Evolutionary conservation across 2,329 filamentous ascomycete species (phyloP).

Genomic region (Cladosporium sp.): DNA sequence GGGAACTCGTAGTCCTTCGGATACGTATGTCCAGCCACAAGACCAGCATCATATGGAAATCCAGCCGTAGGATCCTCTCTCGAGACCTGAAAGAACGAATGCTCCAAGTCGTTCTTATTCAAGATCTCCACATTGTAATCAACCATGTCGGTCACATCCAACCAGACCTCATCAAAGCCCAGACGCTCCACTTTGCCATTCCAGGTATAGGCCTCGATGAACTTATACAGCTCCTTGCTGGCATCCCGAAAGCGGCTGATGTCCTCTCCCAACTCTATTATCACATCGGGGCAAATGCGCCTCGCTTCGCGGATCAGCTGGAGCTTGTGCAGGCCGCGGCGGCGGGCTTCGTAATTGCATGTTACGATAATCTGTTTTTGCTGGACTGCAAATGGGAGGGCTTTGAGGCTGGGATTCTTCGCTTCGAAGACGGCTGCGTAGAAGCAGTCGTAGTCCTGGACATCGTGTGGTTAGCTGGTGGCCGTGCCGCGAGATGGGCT

Average conservation of each 20-base stretch:
- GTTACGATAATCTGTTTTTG: slow-evolving; percentile 89
- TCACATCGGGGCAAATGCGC: slow-evolving; percentile 73
- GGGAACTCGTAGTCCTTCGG: slow-evolving; percentile 32
- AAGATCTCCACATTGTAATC: slow-evolving; percentile 73
- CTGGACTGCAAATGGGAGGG: slow-evolving; percentile 74
- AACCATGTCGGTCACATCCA: slow-evolving; percentile 83
- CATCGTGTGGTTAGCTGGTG: neutral
- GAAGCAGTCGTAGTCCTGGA: slow-evolving; percentile 81
- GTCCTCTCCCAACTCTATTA: slow-evolving; percentile 84
- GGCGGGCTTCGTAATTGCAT: slow-evolving; percentile 88
- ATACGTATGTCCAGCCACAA: slow-evolving; percentile 61
- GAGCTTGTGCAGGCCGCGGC: slow-evolving; percentile 68
- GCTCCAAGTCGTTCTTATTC: slow-evolving; percentile 58
- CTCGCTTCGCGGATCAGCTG: slow-evolving; percentile 81
- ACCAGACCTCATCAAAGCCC: slow-evolving; percentile 85
- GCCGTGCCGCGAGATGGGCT: neutral
- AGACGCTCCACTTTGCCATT: slow-evolving; percentile 72
- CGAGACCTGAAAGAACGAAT: slow-evolving; percentile 78
- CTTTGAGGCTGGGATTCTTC: slow-evolving; percentile 68
- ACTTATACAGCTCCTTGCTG: slow-evolving; percentile 74
- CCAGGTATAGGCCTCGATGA: slow-evolving; percentile 73
- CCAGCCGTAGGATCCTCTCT: slow-evolving; percentile 70
- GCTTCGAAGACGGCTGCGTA: slow-evolving; percentile 89
- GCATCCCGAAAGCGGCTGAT: slow-evolving; percentile 78
- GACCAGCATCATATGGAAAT: slow-evolving; percentile 71